A percentile compares a stretch with the other conserved stretches of the same genome.
phyloP scores from a whole-genome alignment of 768 basidiomycete genomes.

The Termitomyces sp. region DNA sequence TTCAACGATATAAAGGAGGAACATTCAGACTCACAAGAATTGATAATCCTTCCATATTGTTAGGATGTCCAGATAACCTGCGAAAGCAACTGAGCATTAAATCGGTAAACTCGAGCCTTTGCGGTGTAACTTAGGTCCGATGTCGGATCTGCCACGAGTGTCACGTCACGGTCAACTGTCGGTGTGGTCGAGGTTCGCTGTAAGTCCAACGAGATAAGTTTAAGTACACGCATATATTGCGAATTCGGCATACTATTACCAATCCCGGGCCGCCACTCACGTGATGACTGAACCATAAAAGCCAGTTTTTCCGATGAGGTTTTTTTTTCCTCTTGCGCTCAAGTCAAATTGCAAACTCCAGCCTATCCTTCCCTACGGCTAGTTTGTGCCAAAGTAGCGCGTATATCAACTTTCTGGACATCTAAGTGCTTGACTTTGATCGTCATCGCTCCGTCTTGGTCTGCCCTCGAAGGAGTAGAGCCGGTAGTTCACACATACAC shows the following conservation, averaged over 20 bases:
- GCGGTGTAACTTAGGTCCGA: too few species aligned
- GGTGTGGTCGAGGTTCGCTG: too few species aligned
- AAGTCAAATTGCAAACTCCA: conserved; percentile 39
- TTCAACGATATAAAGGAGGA: neutral
- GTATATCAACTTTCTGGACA: conserved; percentile 26
- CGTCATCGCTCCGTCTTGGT: conserved; percentile 14
- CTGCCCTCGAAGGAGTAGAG: conserved; percentile 29
- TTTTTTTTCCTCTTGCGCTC: conserved; percentile 33
- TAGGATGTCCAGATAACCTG: neutral
- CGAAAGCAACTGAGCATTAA: neutral
- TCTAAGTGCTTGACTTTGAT: conserved; percentile 32
- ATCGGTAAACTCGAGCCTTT: neutral
- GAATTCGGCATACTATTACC: too few species aligned
- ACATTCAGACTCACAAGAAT: neutral
- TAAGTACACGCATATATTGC: too few species aligned
- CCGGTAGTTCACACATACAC: conserved; percentile 35
- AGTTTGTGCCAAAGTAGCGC: conserved; percentile 43
- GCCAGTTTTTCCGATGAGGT: neutral
- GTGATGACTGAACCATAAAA: neutral
- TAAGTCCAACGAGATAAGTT: too few species aligned
- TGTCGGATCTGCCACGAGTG: too few species aligned
- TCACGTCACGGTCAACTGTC: too few species aligned
- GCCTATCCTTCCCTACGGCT: conserved; percentile 23
- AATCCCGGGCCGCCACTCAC: neutral
- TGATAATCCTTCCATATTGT: neutral